A percentile compares a stretch with the other conserved stretches of the same genome.
These are phyloP conservation scores for Phytophthora constricta DNA, from an alignment of 352 stramenopile genomes.

Conservation along the genomic window DNA sequence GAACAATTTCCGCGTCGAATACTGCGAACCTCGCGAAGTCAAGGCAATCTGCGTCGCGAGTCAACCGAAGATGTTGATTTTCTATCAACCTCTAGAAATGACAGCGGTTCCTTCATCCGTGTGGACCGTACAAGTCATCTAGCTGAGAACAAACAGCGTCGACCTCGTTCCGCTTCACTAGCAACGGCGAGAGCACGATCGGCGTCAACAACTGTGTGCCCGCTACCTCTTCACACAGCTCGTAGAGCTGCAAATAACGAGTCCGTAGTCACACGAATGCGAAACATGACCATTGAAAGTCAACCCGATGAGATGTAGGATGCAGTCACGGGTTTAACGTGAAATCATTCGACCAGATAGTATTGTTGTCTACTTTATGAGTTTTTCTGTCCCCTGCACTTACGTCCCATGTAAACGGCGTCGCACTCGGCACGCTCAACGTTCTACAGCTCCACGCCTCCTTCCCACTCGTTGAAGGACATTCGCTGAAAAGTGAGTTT, in stretches of 20 bases:
- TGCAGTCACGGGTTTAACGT: background rate
- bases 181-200: slow-evolving; percentile 3
- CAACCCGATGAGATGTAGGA: slow-evolving; percentile 13
- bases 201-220: background rate
- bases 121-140: slow-evolving; percentile 20
- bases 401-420: background rate
- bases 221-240: slow-evolving; percentile 11
- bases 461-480: slow-evolving; percentile 67
- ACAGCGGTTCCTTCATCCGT: slow-evolving; percentile 9
- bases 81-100: background rate
- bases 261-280: slow-evolving; percentile 38
- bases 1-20: slow-evolving; percentile 1
- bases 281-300: slow-evolving; percentile 35
- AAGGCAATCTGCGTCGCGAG: slow-evolving; percentile 14
- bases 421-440: slow-evolving; percentile 6
- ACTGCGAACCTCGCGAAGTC: slow-evolving; percentile 20
- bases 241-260: slow-evolving; percentile 23
- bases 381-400: slow-evolving; percentile 1
- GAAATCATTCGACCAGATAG: slow-evolving; percentile 11
- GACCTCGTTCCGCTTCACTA: slow-evolving; percentile 26
- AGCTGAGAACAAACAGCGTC: slow-evolving; percentile 12
- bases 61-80: background rate
- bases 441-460: slow-evolving; percentile 67
- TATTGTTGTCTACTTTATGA: slow-evolving; percentile 17
- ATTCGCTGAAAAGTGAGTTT: slow-evolving; percentile 76